Percentiles rank a stretch among this genome's conserved stretches.
These are phyloP conservation scores for Arabidopsis thaliana DNA, from an alignment of 345 rosid species.

Conservation along the genomic window TAIR10.1 NC_003076.8:8150001-8150500, in stretches of 20 bases:
- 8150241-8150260: constrained; percentile 94
- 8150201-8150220: constrained; percentile 80
- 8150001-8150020: constrained; percentile 48
- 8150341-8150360: constrained; percentile 76
- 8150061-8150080: constrained; percentile 27
- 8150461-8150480: constrained; percentile 68
- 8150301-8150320: constrained; percentile 74
- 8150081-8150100: constrained; percentile 29
- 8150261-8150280: constrained; percentile 86
- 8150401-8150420: constrained; percentile 82
- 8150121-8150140: constrained; percentile 44
- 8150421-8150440: constrained; percentile 90
- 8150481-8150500: constrained; percentile 72
- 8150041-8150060: constrained; percentile 40
- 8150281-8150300: constrained; percentile 87
- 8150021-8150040: constrained; percentile 54
- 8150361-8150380: constrained; percentile 86
- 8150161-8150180: constrained; percentile 65
- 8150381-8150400: constrained; percentile 77
- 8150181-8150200: constrained; percentile 82
- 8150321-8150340: constrained; percentile 80
- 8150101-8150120: constrained; percentile 52
- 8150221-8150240: constrained; percentile 91
- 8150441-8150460: constrained; percentile 86
- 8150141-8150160: constrained; percentile 56